phyloP scores from a whole-genome alignment of 306 rosid species.

The Sophora flavescens region DNA sequence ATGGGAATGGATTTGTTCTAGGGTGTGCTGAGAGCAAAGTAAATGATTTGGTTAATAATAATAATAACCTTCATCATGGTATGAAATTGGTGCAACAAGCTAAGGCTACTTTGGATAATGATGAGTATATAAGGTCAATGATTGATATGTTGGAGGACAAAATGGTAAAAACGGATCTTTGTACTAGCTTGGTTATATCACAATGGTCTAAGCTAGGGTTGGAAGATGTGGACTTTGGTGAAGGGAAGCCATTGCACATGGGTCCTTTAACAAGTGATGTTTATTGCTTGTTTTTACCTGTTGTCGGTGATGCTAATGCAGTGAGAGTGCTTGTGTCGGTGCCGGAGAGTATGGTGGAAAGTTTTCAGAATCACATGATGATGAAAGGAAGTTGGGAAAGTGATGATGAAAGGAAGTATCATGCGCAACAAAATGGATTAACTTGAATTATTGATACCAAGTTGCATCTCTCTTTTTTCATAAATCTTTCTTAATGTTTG shows the following conservation, averaged over 20 bases:
- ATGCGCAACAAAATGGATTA: slow-evolving; percentile 34
- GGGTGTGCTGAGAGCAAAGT: slow-evolving; percentile 71
- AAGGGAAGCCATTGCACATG: slow-evolving; percentile 75
- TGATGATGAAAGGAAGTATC: slow-evolving; percentile 42
- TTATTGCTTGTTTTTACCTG: slow-evolving; percentile 89
- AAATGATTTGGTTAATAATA: slow-evolving; percentile 53
- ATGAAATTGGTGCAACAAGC: slow-evolving; percentile 71
- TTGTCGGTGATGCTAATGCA: slow-evolving; percentile 54
- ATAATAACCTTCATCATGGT: slow-evolving; percentile 61
- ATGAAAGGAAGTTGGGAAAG: slow-evolving; percentile 42
- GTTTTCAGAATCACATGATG: slow-evolving; percentile 62
- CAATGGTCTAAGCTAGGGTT: slow-evolving; percentile 90
- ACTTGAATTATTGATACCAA: background rate
- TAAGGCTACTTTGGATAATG: slow-evolving; percentile 55
- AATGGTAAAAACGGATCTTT: slow-evolving; percentile 62
- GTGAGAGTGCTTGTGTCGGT: slow-evolving; percentile 77
- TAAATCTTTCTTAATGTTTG: background rate
- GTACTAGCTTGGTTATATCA: slow-evolving; percentile 74
- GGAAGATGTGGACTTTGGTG: slow-evolving; percentile 84
- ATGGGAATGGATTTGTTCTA: slow-evolving; percentile 79
- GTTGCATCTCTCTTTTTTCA: background rate
- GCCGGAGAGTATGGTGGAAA: slow-evolving; percentile 65
- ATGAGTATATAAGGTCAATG: slow-evolving; percentile 67
- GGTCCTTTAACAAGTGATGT: slow-evolving; percentile 79
- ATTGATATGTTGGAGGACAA: slow-evolving; percentile 77